A percentile compares a stretch with the other conserved stretches of the same genome.
These are phyloP conservation scores for Diaporthe humulicola DNA, from an alignment of 2,329 filamentous ascomycete species.

Conservation along the genomic window DNA sequence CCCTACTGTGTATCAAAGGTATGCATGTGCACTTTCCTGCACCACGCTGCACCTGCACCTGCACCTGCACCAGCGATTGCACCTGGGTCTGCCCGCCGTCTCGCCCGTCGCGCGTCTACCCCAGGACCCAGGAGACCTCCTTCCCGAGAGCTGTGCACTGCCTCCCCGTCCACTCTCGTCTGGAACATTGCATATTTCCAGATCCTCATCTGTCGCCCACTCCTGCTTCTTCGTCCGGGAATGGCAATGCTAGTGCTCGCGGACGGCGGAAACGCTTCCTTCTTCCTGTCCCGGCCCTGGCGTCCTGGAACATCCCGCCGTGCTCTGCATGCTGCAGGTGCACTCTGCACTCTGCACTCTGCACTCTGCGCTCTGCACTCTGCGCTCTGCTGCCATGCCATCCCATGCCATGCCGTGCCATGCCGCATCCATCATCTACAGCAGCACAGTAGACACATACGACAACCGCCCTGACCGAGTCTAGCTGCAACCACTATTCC, in stretches of 20 bases:
- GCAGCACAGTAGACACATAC: background rate
- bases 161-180: slow-evolving; percentile 27
- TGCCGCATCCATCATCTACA: slow-evolving; percentile 1
- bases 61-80: background rate
- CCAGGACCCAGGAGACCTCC: background rate
- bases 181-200: slow-evolving; percentile 30
- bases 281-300: slow-evolving; percentile 13
- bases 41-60: background rate
- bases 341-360: background rate
- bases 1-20: too few species aligned
- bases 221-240: slow-evolving; percentile 24
- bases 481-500: slow-evolving; percentile 27
- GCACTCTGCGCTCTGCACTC: background rate
- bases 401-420: slow-evolving; percentile 2
- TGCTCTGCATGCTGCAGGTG: too few species aligned
- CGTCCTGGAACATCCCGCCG: slow-evolving; percentile 15
- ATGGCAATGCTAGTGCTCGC: slow-evolving; percentile 27
- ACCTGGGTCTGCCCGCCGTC: slow-evolving; percentile 8
- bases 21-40: slow-evolving; percentile 4
- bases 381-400: background rate
- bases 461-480: background rate
- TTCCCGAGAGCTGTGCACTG: slow-evolving; percentile 6
- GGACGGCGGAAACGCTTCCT: slow-evolving; percentile 7
- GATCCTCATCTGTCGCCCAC: slow-evolving; percentile 21
- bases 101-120: slow-evolving; percentile 15